These are phyloP conservation scores for Trichoderma reesei DNA, from an alignment of 495 filamentous ascomycete genomes.

Conservation along the genomic window DNA sequence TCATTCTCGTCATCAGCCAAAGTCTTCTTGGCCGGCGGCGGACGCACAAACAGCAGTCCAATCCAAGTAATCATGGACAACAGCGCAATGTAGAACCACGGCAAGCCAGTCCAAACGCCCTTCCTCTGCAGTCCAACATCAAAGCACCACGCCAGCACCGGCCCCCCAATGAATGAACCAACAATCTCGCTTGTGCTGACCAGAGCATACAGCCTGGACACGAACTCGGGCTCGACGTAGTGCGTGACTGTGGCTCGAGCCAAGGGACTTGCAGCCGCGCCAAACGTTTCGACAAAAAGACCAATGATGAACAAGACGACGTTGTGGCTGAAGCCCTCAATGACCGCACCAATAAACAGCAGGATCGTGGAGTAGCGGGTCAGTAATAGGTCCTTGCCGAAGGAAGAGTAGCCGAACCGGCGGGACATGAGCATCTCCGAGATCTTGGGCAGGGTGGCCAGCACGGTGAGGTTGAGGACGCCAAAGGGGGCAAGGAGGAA, in stretches of 20 bases:
- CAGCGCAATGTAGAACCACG: slow-evolving; percentile 42
- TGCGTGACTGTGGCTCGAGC: slow-evolving; percentile 42
- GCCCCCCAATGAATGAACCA: slow-evolving; percentile 42
- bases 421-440: slow-evolving; percentile 26
- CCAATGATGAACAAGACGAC: slow-evolving; percentile 41
- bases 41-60: slow-evolving; percentile 30
- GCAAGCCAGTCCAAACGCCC: slow-evolving; percentile 44
- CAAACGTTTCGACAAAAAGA: slow-evolving; percentile 42
- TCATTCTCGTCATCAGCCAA: slow-evolving; percentile 7
- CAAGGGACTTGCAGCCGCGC: slow-evolving; percentile 35
- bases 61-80: slow-evolving; percentile 32
- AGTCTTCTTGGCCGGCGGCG: slow-evolving; percentile 17
- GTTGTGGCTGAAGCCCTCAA: slow-evolving; percentile 25
- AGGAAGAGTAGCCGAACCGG: slow-evolving; percentile 27
- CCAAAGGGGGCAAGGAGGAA: slow-evolving; percentile 43
- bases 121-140: slow-evolving; percentile 38
- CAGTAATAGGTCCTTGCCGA: slow-evolving; percentile 44
- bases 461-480: slow-evolving; percentile 40
- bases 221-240: slow-evolving; percentile 42
- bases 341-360: slow-evolving; percentile 19
- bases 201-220: slow-evolving; percentile 46
- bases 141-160: slow-evolving; percentile 45
- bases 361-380: slow-evolving; percentile 38
- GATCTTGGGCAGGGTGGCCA: slow-evolving; percentile 37
- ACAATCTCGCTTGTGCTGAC: slow-evolving; percentile 47